phyloP scores from a whole-genome alignment of 306 rosid species.

The Corylus americana region DNA sequence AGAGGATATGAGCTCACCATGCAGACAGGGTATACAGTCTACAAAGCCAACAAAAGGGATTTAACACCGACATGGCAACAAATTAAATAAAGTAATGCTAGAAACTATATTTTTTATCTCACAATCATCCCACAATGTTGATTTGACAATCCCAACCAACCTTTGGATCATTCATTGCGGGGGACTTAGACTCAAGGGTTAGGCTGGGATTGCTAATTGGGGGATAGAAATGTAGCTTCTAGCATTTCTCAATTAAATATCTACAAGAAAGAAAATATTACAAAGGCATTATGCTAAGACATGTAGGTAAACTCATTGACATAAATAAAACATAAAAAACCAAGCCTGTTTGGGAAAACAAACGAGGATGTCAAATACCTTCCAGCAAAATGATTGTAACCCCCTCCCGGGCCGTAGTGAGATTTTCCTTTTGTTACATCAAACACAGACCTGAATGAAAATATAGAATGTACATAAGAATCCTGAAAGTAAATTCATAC shows the following conservation, averaged over 20 bases:
- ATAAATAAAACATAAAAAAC: neutral
- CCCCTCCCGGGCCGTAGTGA: conserved; percentile 90
- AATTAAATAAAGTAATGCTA: no score
- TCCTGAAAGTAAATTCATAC: neutral
- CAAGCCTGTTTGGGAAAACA: neutral
- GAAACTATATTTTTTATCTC: no score
- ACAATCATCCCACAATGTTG: no score
- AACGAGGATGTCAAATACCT: conserved; percentile 39
- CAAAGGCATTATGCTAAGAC: no score
- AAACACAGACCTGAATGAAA: conserved; percentile 67
- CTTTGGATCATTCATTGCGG: no score
- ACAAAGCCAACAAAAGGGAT: neutral
- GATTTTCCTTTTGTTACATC: conserved; percentile 93
- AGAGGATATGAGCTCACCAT: neutral
- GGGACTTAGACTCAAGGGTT: no score
- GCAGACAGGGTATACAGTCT: neutral
- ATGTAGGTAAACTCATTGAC: neutral
- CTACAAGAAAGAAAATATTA: neutral
- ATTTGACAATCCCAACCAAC: no score
- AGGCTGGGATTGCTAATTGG: no score
- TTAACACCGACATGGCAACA: no score
- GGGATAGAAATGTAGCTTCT: no score
- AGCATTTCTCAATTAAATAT: no score
- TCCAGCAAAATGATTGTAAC: conserved; percentile 94
- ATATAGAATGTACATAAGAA: conserved; percentile 20